These are phyloP conservation scores for Phallus indusiatus DNA, from an alignment of 768 basidiomycete genomes.

Conservation along the genomic window DNA sequence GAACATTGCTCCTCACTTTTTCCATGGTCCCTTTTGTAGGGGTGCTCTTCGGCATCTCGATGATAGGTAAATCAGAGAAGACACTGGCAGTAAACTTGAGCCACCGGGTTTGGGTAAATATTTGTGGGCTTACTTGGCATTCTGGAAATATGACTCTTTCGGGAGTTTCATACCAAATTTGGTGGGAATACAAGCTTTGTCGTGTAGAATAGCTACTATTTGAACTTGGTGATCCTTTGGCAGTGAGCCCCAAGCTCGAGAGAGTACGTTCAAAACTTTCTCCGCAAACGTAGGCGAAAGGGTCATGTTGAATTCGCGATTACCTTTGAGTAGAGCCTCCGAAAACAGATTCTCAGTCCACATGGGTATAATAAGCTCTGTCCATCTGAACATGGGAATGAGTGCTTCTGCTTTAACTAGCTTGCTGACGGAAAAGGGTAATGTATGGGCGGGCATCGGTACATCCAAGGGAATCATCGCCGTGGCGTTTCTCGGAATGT, in stretches of 20 bases:
- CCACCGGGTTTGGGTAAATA: background rate
- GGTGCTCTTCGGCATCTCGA: constrained; percentile 56
- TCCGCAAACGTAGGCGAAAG: constrained; percentile 71
- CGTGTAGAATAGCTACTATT: constrained; percentile 38
- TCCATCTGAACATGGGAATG: constrained; percentile 57
- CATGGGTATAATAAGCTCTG: constrained; percentile 61
- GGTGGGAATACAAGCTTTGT: constrained; percentile 54
- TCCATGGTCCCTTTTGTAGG: constrained; percentile 63
- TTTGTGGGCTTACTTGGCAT: constrained; percentile 37
- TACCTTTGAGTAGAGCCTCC: constrained; percentile 29
- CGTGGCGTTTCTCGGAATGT: constrained; percentile 51
- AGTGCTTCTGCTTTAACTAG: constrained; percentile 45
- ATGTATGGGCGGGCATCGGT: constrained; percentile 63
- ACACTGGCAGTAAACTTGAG: constrained; percentile 26
- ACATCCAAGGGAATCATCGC: constrained; percentile 58
- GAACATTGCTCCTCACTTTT: constrained; percentile 24
- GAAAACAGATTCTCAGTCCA: constrained; percentile 66
- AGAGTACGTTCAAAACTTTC: constrained; percentile 54
- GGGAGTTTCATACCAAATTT: constrained; percentile 66
- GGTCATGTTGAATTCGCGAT: constrained; percentile 51
- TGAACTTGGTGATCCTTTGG: constrained; percentile 36
- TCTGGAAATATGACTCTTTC: constrained; percentile 71
- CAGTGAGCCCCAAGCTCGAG: constrained; percentile 66
- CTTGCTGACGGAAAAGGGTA: constrained; percentile 59
- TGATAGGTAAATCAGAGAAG: constrained; percentile 82